Evolutionary conservation across 768 basidiomycete species (phyloP).

Genomic region (Gymnopilus junonius): DNA sequence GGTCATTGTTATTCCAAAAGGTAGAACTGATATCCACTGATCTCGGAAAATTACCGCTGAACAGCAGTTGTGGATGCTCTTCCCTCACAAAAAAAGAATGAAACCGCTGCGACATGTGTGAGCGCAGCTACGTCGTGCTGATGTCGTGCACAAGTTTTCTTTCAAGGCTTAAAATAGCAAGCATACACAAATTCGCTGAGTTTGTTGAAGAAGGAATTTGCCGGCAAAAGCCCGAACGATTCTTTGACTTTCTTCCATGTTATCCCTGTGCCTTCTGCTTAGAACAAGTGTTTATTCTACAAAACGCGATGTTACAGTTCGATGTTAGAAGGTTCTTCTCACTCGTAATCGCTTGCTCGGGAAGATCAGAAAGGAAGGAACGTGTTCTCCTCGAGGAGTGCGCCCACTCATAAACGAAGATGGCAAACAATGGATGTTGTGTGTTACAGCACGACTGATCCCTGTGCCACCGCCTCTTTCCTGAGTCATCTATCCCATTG

Average conservation of each 20-base stretch:
- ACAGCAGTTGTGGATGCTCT: not conserved
- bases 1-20: not conserved
- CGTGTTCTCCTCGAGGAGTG: constrained; percentile 9
- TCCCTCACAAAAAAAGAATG: not conserved
- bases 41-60: not conserved
- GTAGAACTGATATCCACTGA: not conserved
- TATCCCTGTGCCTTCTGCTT: not conserved
- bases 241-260: not conserved
- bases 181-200: not conserved
- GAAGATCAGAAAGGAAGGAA: not conserved
- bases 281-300: not conserved
- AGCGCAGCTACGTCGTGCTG: not conserved
- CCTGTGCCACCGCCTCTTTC: constrained; percentile 21
- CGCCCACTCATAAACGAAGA: constrained; percentile 11
- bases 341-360: constrained; percentile 5
- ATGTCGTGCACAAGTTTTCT: not conserved
- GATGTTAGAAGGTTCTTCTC: not conserved
- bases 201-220: not conserved
- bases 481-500: constrained; percentile 11
- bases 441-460: constrained; percentile 11
- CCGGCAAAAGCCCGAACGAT: not conserved
- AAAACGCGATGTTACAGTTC: not conserved
- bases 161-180: not conserved
- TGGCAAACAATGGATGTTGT: constrained; percentile 12
- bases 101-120: not conserved